Evolutionary conservation across 345 rosid genomes (phyloP).

Genomic region (Camelina sativa): DNA sequence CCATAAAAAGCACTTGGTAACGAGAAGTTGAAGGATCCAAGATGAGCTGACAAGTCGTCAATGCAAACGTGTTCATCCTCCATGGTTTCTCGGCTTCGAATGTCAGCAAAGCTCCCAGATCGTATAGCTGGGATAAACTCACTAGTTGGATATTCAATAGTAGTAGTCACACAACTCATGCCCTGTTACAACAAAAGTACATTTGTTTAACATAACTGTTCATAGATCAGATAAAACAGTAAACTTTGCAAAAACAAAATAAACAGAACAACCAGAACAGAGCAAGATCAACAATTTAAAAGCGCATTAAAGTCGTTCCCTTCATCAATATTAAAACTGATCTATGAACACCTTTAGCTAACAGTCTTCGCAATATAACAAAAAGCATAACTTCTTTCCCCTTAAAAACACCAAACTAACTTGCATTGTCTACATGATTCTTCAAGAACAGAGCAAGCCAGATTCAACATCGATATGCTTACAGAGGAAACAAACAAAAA

Average conservation of each 20-base stretch:
- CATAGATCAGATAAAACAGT: not conserved
- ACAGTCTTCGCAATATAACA: not conserved
- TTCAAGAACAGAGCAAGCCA: not conserved
- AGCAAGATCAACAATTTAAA: slow-evolving; percentile 10
- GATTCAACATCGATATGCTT: not conserved
- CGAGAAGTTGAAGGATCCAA: slow-evolving; percentile 47
- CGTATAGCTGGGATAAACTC: slow-evolving; percentile 61
- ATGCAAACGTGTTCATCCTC: slow-evolving; percentile 89
- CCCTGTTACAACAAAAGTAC: slow-evolving; percentile 6
- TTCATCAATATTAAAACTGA: not conserved
- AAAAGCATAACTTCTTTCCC: slow-evolving; percentile 20
- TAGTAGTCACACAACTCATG: slow-evolving; percentile 27
- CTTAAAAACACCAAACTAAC: not conserved
- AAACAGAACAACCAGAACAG: not conserved
- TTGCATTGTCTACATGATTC: not conserved
- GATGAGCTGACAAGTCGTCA: slow-evolving; percentile 60
- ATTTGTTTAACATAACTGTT: not conserved
- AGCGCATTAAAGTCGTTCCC: slow-evolving; percentile 1
- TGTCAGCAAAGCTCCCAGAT: slow-evolving; percentile 84
- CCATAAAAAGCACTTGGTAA: slow-evolving; percentile 73
- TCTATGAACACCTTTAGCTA: not conserved
- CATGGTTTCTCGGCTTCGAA: slow-evolving; percentile 65
- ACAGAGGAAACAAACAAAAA: no score
- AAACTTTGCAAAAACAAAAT: not conserved
- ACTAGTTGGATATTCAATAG: slow-evolving; percentile 28